These are phyloP conservation scores for Tetracladium marchalianum DNA, from an alignment of 495 filamentous ascomycete species.

Conservation along the genomic window DNA sequence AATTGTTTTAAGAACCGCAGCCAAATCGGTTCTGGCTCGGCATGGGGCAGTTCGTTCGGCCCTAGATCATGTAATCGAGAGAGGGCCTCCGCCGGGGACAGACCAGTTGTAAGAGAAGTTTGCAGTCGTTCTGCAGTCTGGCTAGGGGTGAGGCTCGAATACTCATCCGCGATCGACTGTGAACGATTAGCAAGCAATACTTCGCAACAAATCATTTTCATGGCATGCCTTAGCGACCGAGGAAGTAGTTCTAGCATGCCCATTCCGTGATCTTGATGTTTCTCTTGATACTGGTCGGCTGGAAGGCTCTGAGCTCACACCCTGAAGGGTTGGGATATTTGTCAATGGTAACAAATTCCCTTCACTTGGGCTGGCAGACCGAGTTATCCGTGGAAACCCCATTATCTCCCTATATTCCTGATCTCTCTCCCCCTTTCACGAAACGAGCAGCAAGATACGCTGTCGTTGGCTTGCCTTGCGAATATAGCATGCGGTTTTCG, in stretches of 20 bases:
- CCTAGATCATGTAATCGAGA: constrained; percentile 71
- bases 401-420: constrained; percentile 6
- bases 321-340: constrained; percentile 15
- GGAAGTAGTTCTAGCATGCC: constrained; percentile 17
- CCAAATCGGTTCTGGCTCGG: constrained; percentile 90
- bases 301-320: constrained; percentile 11
- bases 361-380: constrained; percentile 13
- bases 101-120: constrained; percentile 73
- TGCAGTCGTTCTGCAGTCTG: constrained; percentile 71
- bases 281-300: constrained; percentile 11
- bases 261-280: constrained; percentile 11
- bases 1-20: constrained; percentile 94
- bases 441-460: constrained; percentile 16
- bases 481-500: no score
- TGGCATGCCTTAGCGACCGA: constrained; percentile 19
- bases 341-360: constrained; percentile 13
- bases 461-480: constrained; percentile 7
- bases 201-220: neutral
- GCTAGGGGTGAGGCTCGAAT: constrained; percentile 45
- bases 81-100: constrained; percentile 71
- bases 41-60: constrained; percentile 88
- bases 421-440: neutral
- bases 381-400: constrained; percentile 15
- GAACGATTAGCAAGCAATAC: constrained; percentile 7
- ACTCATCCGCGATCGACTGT: constrained; percentile 32